A percentile compares a stretch with the other conserved stretches of the same genome.
Evolutionary conservation across 1,284 basidiomycete genomes (phyloP).

Genomic region (Phlebopus sp.): DNA sequence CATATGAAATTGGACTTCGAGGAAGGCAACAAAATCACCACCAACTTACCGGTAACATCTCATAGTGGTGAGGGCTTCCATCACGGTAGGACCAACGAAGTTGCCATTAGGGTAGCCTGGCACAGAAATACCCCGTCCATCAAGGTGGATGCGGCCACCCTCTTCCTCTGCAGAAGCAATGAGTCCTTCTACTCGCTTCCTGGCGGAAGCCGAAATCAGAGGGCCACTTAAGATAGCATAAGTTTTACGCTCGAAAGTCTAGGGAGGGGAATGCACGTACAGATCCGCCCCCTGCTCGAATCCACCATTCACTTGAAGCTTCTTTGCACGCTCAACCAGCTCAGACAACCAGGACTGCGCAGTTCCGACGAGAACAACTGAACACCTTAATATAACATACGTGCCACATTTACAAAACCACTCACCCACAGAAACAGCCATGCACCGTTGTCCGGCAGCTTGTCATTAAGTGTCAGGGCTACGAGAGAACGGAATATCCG

Average conservation of each 20-base stretch:
- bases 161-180: conserved; percentile 82
- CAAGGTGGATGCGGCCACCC: conserved; percentile 86
- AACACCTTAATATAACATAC: conserved; percentile 9
- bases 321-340: conserved; percentile 79
- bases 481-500: conserved; percentile 27
- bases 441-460: conserved; percentile 97
- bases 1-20: conserved; percentile 4
- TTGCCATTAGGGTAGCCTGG: conserved; percentile 86
- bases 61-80: conserved; percentile 84
- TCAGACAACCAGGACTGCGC: conserved; percentile 85
- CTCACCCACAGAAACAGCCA: conserved; percentile 88
- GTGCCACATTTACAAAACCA: conserved; percentile 19
- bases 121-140: conserved; percentile 75
- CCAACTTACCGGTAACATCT: conserved; percentile 75
- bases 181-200: conserved; percentile 73
- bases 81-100: conserved; percentile 92
- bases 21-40: conserved; percentile 2
- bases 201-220: conserved; percentile 87
- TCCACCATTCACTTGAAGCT: conserved; percentile 84
- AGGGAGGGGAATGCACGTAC: conserved; percentile 45
- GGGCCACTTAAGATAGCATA: conserved; percentile 65
- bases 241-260: conserved; percentile 2
- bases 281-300: conserved; percentile 88
- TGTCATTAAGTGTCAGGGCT: conserved; percentile 42
- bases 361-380: conserved; percentile 82